Evolutionary conservation across 208 protist species (phyloP).

Genomic region (Acanthamoeba quina): DNA sequence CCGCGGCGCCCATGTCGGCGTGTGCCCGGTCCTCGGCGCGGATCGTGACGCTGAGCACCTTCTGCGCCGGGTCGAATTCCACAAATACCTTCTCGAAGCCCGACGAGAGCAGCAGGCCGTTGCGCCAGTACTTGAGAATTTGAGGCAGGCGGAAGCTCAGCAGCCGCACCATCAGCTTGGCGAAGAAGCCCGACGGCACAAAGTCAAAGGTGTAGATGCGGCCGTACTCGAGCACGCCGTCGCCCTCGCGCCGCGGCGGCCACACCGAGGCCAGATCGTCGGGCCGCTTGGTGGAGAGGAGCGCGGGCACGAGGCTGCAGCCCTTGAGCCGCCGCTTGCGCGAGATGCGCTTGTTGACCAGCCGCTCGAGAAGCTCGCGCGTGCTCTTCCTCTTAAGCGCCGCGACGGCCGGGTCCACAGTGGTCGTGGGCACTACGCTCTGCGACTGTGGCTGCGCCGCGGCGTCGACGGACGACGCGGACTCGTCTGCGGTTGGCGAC

Average conservation of each 20-base stretch:
- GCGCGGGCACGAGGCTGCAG: slow-evolving; percentile 54
- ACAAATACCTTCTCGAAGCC: slow-evolving; percentile 51
- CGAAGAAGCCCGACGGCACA: slow-evolving; percentile 4
- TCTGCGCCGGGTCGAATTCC: not conserved
- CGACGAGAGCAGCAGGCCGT: slow-evolving; percentile 41
- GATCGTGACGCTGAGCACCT: slow-evolving; percentile 37
- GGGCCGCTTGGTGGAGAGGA: slow-evolving; percentile 24
- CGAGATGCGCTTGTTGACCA: slow-evolving; percentile 10
- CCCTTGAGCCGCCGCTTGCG: not conserved
- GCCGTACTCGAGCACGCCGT: slow-evolving; percentile 39
- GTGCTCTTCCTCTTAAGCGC: slow-evolving; percentile 41
- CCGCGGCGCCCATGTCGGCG: not conserved
- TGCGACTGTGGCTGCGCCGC: not conserved
- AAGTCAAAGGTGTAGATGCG: slow-evolving; percentile 26
- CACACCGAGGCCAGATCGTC: slow-evolving; percentile 1
- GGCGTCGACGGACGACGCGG: not conserved
- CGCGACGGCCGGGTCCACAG: not conserved
- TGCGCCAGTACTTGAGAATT: slow-evolving; percentile 47
- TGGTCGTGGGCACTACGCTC: not conserved
- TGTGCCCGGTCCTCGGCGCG: slow-evolving; percentile 1
- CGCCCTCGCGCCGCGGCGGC: slow-evolving; percentile 9
- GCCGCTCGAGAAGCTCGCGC: not conserved
- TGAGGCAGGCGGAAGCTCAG: slow-evolving; percentile 33
- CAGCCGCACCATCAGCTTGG: slow-evolving; percentile 54
- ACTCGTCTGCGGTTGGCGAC: not conserved